These are phyloP conservation scores for Pythium chondricola DNA, from an alignment of 352 stramenopile genomes.

Conservation along the genomic window DNA sequence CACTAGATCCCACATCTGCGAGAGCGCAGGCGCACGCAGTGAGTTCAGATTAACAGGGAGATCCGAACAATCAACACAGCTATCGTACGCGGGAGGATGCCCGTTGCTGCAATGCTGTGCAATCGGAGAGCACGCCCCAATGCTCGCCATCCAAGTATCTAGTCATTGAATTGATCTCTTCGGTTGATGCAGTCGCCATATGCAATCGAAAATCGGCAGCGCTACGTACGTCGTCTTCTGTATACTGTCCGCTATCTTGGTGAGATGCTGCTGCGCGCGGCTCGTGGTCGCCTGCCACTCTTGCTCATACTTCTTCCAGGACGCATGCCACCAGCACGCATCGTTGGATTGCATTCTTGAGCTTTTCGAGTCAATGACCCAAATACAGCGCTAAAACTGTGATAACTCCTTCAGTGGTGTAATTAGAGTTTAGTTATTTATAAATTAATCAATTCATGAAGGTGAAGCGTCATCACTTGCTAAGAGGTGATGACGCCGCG, in stretches of 20 bases:
- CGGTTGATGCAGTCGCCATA: too few species aligned
- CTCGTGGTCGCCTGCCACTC: slow-evolving; percentile 51
- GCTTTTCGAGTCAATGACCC: slow-evolving; percentile 1
- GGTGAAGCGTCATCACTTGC: slow-evolving; percentile 3
- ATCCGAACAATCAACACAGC: not conserved
- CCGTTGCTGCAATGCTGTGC: slow-evolving; percentile 33
- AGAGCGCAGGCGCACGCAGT: too few species aligned
- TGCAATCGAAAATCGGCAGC: not conserved
- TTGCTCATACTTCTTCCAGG: slow-evolving; percentile 53
- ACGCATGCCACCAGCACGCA: slow-evolving; percentile 57
- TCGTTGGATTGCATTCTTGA: slow-evolving; percentile 7
- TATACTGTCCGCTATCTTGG: slow-evolving; percentile 57
- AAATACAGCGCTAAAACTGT: too few species aligned
- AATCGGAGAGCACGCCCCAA: slow-evolving; percentile 52
- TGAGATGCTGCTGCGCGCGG: slow-evolving; percentile 52
- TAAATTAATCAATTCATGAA: not conserved
- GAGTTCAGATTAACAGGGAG: too few species aligned
- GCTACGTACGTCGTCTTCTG: slow-evolving; percentile 64
- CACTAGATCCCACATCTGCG: slow-evolving; percentile 61
- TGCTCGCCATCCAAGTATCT: slow-evolving; percentile 65
- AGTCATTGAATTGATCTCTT: too few species aligned
- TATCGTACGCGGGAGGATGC: slow-evolving; percentile 37
- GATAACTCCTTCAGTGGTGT: too few species aligned
- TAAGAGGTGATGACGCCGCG: slow-evolving; percentile 10
- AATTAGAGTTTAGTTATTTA: too few species aligned